These are phyloP conservation scores for Aspergillus caelatus DNA, from an alignment of 2,329 filamentous ascomycete genomes.

Conservation along the genomic window DNA sequence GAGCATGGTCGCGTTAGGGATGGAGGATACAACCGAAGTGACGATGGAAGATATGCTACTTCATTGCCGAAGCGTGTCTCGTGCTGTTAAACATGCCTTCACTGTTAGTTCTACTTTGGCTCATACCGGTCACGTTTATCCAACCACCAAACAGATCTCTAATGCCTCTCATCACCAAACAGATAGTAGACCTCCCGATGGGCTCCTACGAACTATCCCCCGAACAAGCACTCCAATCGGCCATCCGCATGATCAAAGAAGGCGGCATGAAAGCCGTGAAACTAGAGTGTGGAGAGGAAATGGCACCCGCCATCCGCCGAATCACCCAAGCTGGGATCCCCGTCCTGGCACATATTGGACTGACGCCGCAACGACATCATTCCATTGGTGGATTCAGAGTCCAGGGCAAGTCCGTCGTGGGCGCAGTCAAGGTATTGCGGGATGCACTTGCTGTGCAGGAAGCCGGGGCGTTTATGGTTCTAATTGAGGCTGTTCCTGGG, in stretches of 20 bases:
- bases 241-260: conserved; percentile 87
- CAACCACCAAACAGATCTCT: neutral
- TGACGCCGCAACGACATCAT: conserved; percentile 91
- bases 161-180: neutral
- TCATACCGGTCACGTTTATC: neutral
- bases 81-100: conserved; percentile 81
- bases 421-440: conserved; percentile 74
- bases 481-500: conserved; percentile 86
- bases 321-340: conserved; percentile 91
- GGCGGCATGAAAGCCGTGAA: conserved; percentile 88
- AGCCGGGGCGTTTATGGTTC: conserved; percentile 83
- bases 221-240: conserved; percentile 79
- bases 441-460: conserved; percentile 88
- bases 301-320: conserved; percentile 79
- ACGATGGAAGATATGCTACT: conserved; percentile 92
- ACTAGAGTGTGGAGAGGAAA: conserved; percentile 85
- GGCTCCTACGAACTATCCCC: conserved; percentile 88
- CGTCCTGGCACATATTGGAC: conserved; percentile 83
- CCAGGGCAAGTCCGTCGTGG: conserved; percentile 78
- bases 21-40: conserved; percentile 92
- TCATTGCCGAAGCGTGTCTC: conserved; percentile 83
- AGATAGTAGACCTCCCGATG: conserved; percentile 95
- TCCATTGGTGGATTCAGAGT: conserved; percentile 90
- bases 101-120: conserved; percentile 59
- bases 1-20: conserved; percentile 93